Conservation (phyloP, 805 yeast species). For the Maudiozyma bulderi region DNA sequence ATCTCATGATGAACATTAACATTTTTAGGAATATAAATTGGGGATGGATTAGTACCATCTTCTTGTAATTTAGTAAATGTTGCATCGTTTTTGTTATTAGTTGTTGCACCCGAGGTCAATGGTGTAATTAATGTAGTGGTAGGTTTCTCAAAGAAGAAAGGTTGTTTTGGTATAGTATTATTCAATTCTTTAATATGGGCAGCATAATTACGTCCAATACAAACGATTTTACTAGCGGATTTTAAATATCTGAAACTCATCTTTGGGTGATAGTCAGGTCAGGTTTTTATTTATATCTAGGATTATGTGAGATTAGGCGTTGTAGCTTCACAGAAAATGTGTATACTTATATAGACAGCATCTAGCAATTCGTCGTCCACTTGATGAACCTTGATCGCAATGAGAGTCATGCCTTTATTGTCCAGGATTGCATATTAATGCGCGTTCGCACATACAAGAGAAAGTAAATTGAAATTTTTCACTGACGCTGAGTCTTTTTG, state of each 20-base stretch:
- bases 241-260: slow-evolving; percentile 49
- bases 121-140: slow-evolving; percentile 63
- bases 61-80: slow-evolving; percentile 19
- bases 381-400: neutral
- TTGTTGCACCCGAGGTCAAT: slow-evolving; percentile 16
- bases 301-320: too few relatives aligned
- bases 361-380: too few relatives aligned
- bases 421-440: too few relatives aligned
- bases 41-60: slow-evolving; percentile 43
- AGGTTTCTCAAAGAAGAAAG: slow-evolving; percentile 91
- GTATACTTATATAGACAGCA: too few relatives aligned
- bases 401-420: neutral
- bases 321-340: too few relatives aligned
- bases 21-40: slow-evolving; percentile 76
- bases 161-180: slow-evolving; percentile 72
- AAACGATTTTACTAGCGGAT: slow-evolving; percentile 67
- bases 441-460: too few relatives aligned
- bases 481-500: too few relatives aligned
- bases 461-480: too few relatives aligned
- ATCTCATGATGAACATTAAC: slow-evolving; percentile 83
- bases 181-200: slow-evolving; percentile 89
- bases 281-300: too few relatives aligned
- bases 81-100: slow-evolving; percentile 3
- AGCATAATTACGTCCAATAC: slow-evolving; percentile 96
- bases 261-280: neutral